These are phyloP conservation scores for Tolypocladium ovalisporum DNA, from an alignment of 2,329 filamentous ascomycete species.

Conservation along the genomic window DNA sequence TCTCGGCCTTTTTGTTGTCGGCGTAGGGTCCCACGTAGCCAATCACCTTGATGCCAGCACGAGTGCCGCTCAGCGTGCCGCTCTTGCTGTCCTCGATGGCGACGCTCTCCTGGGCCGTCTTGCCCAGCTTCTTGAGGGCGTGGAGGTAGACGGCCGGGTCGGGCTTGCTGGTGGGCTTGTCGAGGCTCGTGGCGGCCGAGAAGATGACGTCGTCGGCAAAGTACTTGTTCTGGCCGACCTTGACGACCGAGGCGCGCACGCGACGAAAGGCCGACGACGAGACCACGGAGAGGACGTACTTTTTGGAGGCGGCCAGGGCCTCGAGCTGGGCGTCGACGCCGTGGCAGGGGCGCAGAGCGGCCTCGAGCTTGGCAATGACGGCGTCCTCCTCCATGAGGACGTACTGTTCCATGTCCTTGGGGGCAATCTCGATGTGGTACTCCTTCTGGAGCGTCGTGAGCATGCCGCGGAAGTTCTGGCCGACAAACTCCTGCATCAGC, in stretches of 20 bases:
- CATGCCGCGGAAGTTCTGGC: conserved; percentile 93
- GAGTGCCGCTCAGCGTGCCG: conserved; percentile 61
- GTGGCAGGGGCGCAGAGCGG: conserved; percentile 54
- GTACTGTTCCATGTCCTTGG: conserved; percentile 61
- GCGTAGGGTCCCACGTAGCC: conserved; percentile 77
- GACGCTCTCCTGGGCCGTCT: conserved; percentile 59
- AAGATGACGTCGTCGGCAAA: conserved; percentile 68
- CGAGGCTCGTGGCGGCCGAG: conserved; percentile 69
- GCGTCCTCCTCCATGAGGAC: conserved; percentile 70
- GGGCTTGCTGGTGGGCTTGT: conserved; percentile 77
- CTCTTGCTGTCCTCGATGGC: conserved; percentile 86
- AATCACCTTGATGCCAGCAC: conserved; percentile 70
- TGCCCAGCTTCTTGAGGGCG: conserved; percentile 63
- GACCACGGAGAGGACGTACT: conserved; percentile 70
- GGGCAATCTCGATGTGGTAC: conserved; percentile 59
- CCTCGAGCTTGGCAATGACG: conserved; percentile 70
- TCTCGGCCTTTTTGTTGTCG: conserved; percentile 49
- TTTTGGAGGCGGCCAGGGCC: conserved; percentile 45
- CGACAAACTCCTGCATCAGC: conserved; percentile 79
- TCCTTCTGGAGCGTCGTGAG: conserved; percentile 64
- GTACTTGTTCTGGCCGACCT: conserved; percentile 69
- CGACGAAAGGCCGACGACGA: conserved; percentile 69
- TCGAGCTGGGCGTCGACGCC: conserved; percentile 60
- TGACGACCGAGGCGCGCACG: conserved; percentile 66
- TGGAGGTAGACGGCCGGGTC: conserved; percentile 81